Evolutionary conservation across 768 basidiomycete genomes (phyloP).

Genomic region (Sporobolomyces phaffii): DNA sequence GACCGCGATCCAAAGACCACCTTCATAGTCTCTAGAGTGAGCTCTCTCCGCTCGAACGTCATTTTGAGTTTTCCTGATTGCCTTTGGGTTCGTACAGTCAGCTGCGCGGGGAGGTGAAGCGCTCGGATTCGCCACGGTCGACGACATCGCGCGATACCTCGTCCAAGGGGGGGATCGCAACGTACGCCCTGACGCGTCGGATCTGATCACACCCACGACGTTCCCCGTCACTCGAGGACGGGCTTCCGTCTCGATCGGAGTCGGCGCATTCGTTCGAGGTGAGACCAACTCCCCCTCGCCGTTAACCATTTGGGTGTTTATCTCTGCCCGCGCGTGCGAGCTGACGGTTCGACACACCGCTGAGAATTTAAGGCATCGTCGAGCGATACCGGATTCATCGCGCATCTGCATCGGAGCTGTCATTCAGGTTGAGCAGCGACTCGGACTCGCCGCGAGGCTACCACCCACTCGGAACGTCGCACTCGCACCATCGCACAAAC

Average conservation of each 20-base stretch:
- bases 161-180: too few relatives aligned
- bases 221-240: background rate
- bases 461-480: background rate
- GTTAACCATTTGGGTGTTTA: too few relatives aligned
- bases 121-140: conserved; percentile 6
- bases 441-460: background rate
- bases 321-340: too few relatives aligned
- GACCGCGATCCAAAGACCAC: too few relatives aligned
- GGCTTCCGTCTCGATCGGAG: conserved; percentile 10
- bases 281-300: background rate
- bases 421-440: conserved; percentile 14
- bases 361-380: conserved; percentile 26
- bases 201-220: too few relatives aligned
- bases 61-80: background rate
- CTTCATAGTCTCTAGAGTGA: too few relatives aligned
- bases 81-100: background rate
- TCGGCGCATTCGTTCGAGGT: conserved; percentile 9
- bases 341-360: too few relatives aligned
- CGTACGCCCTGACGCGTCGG: too few relatives aligned
- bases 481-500: conserved; percentile 18
- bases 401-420: conserved; percentile 21
- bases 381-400: conserved; percentile 20
- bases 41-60: too few relatives aligned
- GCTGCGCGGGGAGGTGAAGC: background rate
- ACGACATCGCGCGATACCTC: background rate